Evolutionary conservation across 768 basidiomycete species (phyloP).

Genomic region (Termitomyces sp.): DNA sequence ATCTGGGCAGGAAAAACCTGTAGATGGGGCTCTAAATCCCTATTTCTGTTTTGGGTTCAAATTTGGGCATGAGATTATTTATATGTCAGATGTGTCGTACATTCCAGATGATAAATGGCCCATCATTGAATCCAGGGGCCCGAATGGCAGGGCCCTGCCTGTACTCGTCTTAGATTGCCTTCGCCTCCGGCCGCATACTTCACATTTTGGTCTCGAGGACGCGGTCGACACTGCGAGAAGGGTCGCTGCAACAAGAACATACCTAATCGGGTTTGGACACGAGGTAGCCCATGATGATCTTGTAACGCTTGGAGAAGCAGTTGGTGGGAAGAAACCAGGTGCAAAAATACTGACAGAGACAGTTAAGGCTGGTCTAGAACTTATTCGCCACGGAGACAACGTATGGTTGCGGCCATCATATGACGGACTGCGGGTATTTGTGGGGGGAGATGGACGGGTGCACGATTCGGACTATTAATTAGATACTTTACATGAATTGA

Average conservation of each 20-base stretch:
- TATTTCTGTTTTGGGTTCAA: slow-evolving; percentile 69
- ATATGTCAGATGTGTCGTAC: slow-evolving; percentile 79
- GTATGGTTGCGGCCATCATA: slow-evolving; percentile 70
- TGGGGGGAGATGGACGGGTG: slow-evolving; percentile 36
- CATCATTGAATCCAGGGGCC: slow-evolving; percentile 28
- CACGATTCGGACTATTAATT: slow-evolving; percentile 45
- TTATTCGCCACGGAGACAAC: slow-evolving; percentile 41
- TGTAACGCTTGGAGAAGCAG: slow-evolving; percentile 53
- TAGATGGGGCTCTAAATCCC: slow-evolving; percentile 39
- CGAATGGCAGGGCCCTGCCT: slow-evolving; percentile 28
- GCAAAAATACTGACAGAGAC: slow-evolving; percentile 21
- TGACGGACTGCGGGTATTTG: slow-evolving; percentile 62
- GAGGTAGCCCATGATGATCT: slow-evolving; percentile 78
- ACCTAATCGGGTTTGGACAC: slow-evolving; percentile 73
- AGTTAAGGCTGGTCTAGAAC: slow-evolving; percentile 37
- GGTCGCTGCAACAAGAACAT: slow-evolving; percentile 58
- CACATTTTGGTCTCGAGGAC: slow-evolving; percentile 73
- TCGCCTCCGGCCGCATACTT: slow-evolving; percentile 58
- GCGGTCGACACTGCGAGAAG: slow-evolving; percentile 51
- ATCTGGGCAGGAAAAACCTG: slow-evolving; percentile 2
- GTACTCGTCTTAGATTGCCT: slow-evolving; percentile 78
- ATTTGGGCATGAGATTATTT: slow-evolving; percentile 60
- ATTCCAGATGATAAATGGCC: slow-evolving; percentile 74
- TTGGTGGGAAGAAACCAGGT: slow-evolving; percentile 32
- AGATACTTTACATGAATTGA: neutral